Evolutionary conservation across 2,329 filamentous ascomycete species (phyloP), one percentile per base, ranked within the genome.

Genomic region (Leptographium procerum): DNA sequence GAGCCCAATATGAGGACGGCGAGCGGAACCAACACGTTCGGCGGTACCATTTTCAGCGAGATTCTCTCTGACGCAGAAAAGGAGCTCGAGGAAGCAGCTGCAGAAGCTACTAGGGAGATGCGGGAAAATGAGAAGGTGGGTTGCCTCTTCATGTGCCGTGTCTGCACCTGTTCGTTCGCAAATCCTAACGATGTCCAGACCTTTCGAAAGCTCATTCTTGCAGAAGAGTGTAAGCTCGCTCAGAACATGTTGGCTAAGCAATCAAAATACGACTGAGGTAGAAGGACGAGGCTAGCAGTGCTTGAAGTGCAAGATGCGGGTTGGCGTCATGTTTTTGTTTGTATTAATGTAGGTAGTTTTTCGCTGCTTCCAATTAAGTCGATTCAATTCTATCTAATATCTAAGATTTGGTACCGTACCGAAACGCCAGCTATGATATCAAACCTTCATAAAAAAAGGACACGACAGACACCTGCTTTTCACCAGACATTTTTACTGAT

Each of bases 161-260:
- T n/a, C 14, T 9, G 9, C 45, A 28, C 45, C 29, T 34, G 16
- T 22, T 10, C 28, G 6, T 52, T 24, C 6, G 33, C n/a, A 5
- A n/a, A 22, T 6, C 24, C n/a, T 22, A n/a, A 36, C 31, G 8
- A 24, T 3, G 9, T 1, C 1, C 24, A 64, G 63, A 54, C 59
- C 2, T 65, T 62, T 51, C 58, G 59, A 9, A 61, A 61, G 33
- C 55, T 62, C 50, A 64, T 65, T 4, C 55, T 60, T 7, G 57
- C 54, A 10, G 64, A 65, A n/a, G 62, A 64, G 59, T 57, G 57
- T 52, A 64, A 64, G 58, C 58, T 65, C 10, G 64, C 64, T 0
- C 63, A 65, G 58, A 56, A 54, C 24, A 62, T 65, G 58, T 54
- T 64, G 16, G 36, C 61, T 9, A 56, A 55, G 22, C 60, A 61